Base-by-base conservation (phyloP, 1,284 basidiomycete genomes). In the Cryptococcus maquisensis region DNA sequence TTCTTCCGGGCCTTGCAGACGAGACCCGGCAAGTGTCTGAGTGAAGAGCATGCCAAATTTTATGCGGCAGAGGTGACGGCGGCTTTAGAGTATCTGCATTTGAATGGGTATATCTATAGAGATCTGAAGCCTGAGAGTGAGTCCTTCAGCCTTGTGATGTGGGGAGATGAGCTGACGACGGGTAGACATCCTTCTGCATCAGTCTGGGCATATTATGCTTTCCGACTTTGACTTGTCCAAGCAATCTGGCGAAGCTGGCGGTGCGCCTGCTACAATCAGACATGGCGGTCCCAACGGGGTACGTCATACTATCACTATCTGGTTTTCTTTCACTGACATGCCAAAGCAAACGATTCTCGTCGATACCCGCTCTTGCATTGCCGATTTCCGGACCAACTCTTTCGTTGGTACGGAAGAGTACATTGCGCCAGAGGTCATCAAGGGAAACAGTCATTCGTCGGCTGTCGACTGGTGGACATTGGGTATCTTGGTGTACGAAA, bases 381-480 rank as follows among this genome's bases (percentile, higher is more conserved):
- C 88, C 44, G 91, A 98, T 77, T 94, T 98, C 79, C 83, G 96
- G 69, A 97, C 96, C 36, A 98, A 98, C 77, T 98, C 94, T 48
- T 98, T 98, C 77, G 95, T 98, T 61, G 95, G 95, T 38, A 98
- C 95, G 36, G 95, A 98, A 82, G 94, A 98, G 79, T 98, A 98
- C 81, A 98, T 98, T 71, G 94, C 95, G 41, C 95, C 95, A 59
- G 95, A 98, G 79, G 96, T 99, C 56, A 98, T 99, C 73, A 90
- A 92, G 69, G 94, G 93, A 44, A 86, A 90, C 73, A 96, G 96
- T 15, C 96, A 99, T 78, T 97, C 95, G 37, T 92, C 90, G 58
- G 93, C 96, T 8, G 96, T 99, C 50, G 96, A 99, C 78, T 98
- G 95, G 95, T 98, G 92, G 96, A 98, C 95, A 35, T 80, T 97